Evolutionary conservation across 2,329 filamentous ascomycete genomes (phyloP), one percentile per base, ranked within the genome.

Genomic region (Stagonosporopsis vannaccii): DNA sequence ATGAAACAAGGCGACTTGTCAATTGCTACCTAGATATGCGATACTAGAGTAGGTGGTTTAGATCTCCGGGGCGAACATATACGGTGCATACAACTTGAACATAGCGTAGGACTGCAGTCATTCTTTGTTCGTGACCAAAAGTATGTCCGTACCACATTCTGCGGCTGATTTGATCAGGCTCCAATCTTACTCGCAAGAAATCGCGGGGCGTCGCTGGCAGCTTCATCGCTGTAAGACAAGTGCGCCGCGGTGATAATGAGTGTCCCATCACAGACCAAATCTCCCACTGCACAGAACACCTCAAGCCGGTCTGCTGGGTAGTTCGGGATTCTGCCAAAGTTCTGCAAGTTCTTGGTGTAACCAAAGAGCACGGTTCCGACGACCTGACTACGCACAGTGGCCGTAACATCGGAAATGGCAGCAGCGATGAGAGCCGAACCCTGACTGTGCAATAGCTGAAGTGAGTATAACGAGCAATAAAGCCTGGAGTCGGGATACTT

Each of bases 331-430:
- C 61, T 57, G 17, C 77, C 75, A 25, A 57, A 56, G 42, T 76
- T 75, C 59, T 77, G 75, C 41, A 51, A 45, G 47, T 78, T 78
- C 58, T 70, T 69, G 6, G 77, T 78, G 63, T 79, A 75, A 13
- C 77, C 76, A 43, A 76, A 79, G 19, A 77, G 65, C 9, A 77
- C 75, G 2, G 75, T 67, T 15, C 76, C 77, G n/a, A 72, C 71
- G 53, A 78, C 65, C 39, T 71, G 67, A 35, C 66, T 52, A 54
- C 68, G 70, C 17, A 76, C 68, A 2, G 61, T 60, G 12, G 61
- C 22, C n/a, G 63, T 62, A 6, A 74, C 66, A 11, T 65, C 61
- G 25, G 67, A 61, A 39, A 78, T 67, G 1, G 75, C 66, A 15
- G 67, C 70, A 15, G 74, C 74, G 12, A 76, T 75, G 32, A 78